Evolutionary conservation across 108 stramenopile species (phyloP), one percentile per base, ranked within the genome.

Genomic region (Nitzschia sp.): DNA sequence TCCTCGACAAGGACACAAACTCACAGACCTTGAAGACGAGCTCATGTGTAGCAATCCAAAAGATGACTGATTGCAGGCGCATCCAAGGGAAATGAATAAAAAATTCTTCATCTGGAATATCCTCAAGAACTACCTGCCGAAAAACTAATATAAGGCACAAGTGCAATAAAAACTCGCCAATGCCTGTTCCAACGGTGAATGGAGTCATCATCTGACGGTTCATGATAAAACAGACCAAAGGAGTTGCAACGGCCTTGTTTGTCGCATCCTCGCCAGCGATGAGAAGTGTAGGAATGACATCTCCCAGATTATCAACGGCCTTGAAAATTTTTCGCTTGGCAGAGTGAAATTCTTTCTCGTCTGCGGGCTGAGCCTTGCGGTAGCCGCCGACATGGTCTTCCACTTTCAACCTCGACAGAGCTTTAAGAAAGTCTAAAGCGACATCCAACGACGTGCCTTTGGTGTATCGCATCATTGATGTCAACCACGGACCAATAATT

Each of bases 161-260:
- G 25, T 79, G 67, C 35, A 79, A 47, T 1, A 50, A 28, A 11
- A 73, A 58, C 55, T 79, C 78, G 35, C 58, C 60, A 59, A 58
- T 9, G 21, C 67, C 45, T 19, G 61, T 53, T 0, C 72, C 78
- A 30, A 79, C 53, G 27, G 67, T 72, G 45, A 79, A 73, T 9
- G 78, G 78, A 27, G 53, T 28, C 19, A 45, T 25, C 5, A 73
- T 33, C 2, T 50, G 38, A 1, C 56, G 46, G 38, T 68, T 48
- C 72, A 79, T 63, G 33, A 62, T 28, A 44, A 66, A 52, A 67
- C 72, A 73, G 5, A 79, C 38, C 3, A 62, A 52, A 25, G 29
- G 23, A 16, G 70, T 66, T 2, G 72, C 27, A 5, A 62, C 50
- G 3, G 78, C 78, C 30, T 72, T 44, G 17, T 69, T 58, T 19